phyloP scores from a whole-genome alignment of 208 protist species.

The Leishmania tropica region DNA sequence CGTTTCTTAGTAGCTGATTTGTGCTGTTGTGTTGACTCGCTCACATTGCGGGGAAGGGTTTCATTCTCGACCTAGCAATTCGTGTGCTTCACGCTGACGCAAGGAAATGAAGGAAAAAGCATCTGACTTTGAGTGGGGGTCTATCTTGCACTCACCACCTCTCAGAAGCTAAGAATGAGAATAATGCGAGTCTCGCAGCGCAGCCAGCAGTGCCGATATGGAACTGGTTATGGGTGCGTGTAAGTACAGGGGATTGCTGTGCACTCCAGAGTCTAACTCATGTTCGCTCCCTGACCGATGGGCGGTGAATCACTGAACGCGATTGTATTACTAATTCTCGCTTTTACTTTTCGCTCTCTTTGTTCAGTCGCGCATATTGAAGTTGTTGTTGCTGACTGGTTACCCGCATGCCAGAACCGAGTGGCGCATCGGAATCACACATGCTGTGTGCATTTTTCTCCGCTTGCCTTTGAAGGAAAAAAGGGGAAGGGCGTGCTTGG shows the following conservation, averaged over 20 bases:
- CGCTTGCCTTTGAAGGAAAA: background rate
- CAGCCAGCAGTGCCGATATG: background rate
- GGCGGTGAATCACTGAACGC: background rate
- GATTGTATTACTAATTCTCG: background rate
- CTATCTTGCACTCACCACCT: background rate
- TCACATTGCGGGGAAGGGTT: background rate
- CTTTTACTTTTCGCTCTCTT: background rate
- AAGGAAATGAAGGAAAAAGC: background rate
- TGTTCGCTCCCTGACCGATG: background rate
- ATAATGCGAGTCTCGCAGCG: background rate
- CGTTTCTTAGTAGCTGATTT: slow-evolving; percentile 17
- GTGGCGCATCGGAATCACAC: background rate
- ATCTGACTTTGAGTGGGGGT: background rate
- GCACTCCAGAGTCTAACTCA: background rate
- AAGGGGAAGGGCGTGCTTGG: background rate
- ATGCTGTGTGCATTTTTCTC: background rate
- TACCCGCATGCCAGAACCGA: background rate
- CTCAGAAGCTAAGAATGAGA: background rate
- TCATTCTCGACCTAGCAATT: background rate
- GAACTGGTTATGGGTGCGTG: background rate
- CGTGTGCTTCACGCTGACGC: background rate
- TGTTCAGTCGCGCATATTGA: slow-evolving; percentile 1
- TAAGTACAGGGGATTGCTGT: background rate
- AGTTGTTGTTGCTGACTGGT: background rate
- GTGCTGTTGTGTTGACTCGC: background rate